Conservation (phyloP, 2,329 filamentous ascomycete species). For the Apiospora aurea region DNA sequence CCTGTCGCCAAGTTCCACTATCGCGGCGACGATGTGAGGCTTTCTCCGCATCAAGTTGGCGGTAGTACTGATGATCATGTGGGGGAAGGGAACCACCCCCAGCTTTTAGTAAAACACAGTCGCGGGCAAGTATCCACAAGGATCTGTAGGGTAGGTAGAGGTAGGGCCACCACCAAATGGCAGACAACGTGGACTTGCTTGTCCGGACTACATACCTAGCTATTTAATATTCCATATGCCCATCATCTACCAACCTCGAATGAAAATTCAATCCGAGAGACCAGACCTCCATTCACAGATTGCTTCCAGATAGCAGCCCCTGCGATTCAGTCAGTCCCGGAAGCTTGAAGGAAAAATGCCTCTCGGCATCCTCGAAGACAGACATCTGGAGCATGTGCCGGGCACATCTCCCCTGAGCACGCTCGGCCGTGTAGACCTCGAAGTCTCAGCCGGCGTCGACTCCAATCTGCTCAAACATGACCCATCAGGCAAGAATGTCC, state of each 20-base stretch:
- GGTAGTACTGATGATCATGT: slow-evolving; percentile 6
- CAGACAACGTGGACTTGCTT: not conserved
- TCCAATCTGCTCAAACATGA: slow-evolving; percentile 42
- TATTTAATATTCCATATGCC: not conserved
- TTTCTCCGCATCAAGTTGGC: slow-evolving; percentile 17
- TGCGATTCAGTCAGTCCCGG: not conserved
- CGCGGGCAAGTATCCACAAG: not conserved
- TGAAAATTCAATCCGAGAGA: not conserved
- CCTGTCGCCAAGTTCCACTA: slow-evolving; percentile 13
- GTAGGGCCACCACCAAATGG: not conserved
- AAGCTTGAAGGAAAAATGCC: slow-evolving; percentile 44
- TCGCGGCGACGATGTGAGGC: not conserved
- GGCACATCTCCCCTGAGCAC: slow-evolving; percentile 44
- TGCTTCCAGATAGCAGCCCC: not conserved
- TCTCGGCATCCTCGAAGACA: slow-evolving; percentile 56
- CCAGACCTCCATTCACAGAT: not conserved
- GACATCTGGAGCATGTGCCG: slow-evolving; percentile 53
- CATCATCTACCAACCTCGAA: not conserved
- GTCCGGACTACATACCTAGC: not conserved
- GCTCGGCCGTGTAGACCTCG: slow-evolving; percentile 16
- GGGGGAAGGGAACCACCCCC: slow-evolving; percentile 11
- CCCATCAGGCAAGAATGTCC: slow-evolving; percentile 41
- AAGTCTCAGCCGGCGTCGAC: slow-evolving; percentile 18
- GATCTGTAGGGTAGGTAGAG: not conserved
- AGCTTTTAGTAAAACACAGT: slow-evolving; percentile 8